Base-by-base conservation (phyloP, 257 asterid species). In the Solanum habrochaites region DNA sequence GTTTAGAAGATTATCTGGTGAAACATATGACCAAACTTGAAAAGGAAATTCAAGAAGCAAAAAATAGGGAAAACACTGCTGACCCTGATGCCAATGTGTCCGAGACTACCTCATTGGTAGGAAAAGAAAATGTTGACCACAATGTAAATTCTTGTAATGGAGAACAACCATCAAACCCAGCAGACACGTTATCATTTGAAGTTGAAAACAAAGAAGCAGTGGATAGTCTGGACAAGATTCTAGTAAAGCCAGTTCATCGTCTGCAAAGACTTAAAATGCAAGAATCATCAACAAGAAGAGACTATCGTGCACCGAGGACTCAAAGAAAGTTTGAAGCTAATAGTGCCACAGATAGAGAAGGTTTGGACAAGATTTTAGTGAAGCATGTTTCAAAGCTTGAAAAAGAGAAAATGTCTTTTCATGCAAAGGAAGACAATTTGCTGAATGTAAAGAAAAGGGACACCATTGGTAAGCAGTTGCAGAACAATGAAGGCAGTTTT, bases 341-440 rank as follows among this genome's bases (percentile, higher is more conserved):
- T 69, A 85, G 77, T 37, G 52, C 42, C n/a, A 85, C 89, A 25
- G 86, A 85, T 43, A 90, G 88, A 52, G 95, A 92, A 91, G 92
- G 98, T 42, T 87, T 96, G 83, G 99, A 93, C 73, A 93, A 91
- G 73, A 89, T 95, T 88, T 67, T 94, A 85, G 98, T 96, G 85
- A 96, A 94, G 95, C 98, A 88, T 80, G 95, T 94, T 0, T 95
- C 99, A 2, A 94, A 94, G 91, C 91, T 95, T 90, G 98, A 95
- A 72, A 94, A 89, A 82, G 98, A 91, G 83, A 96, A 94, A 86
- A 69, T 89, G 88, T 92, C 88, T 71, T 88, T 86, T 88, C 60
- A 49, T 60, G 92, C 91, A 64, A 91, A 84, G 49, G 95, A 93
- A 67, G 91, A 88, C 72, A 70, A 84, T 83, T n/a, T 88, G 52